These are phyloP conservation scores for Porogramme epimiltina DNA, from an alignment of 1,284 basidiomycete genomes.

Conservation along the genomic window DNA sequence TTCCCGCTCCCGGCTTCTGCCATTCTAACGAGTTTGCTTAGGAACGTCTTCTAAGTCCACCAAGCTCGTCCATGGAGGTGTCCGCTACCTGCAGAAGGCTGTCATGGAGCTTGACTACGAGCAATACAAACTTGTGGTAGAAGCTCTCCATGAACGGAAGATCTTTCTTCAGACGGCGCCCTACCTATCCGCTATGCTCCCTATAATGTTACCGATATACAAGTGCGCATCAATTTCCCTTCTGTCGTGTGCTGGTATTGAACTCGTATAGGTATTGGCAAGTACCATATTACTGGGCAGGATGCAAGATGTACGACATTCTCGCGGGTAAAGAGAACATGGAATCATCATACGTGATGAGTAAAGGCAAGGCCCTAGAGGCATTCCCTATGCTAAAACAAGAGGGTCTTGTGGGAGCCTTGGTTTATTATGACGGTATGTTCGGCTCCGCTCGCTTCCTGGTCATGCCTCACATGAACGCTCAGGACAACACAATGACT, in stretches of 20 bases:
- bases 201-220: conserved; percentile 94
- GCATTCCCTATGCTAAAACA: conserved; percentile 96
- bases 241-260: background rate
- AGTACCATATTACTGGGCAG: conserved; percentile 93
- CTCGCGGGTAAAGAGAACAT: conserved; percentile 97
- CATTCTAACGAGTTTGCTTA: conserved; percentile 27
- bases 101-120: conserved; percentile 96
- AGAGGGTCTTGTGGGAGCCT: conserved; percentile 90
- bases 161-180: conserved; percentile 97
- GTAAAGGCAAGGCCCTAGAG: conserved; percentile 90
- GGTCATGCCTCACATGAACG: background rate
- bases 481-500: conserved; percentile 96
- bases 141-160: conserved; percentile 90
- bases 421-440: conserved; percentile 96
- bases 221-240: conserved; percentile 50
- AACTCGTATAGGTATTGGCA: conserved; percentile 88
- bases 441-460: background rate
- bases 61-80: conserved; percentile 97
- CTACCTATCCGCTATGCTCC: conserved; percentile 89
- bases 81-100: conserved; percentile 96
- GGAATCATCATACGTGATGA: conserved; percentile 95
- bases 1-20: too few species aligned
- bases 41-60: conserved; percentile 97
- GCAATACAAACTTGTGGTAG: conserved; percentile 94
- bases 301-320: conserved; percentile 96